These are phyloP conservation scores for Plectosphaerella cucumerina DNA, from an alignment of 2,329 filamentous ascomycete species.

Conservation along the genomic window DNA sequence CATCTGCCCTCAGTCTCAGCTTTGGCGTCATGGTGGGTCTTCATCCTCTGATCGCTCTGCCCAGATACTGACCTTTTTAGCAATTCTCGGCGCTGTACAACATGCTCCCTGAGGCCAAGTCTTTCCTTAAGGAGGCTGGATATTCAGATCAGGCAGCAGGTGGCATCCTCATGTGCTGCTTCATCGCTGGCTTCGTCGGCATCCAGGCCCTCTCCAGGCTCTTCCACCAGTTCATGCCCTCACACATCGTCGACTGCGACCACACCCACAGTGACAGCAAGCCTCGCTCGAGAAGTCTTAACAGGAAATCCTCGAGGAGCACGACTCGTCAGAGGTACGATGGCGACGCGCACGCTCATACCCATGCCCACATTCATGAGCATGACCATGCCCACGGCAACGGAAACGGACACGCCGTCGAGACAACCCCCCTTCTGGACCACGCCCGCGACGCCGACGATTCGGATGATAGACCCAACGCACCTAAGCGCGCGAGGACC, in stretches of 20 bases:
- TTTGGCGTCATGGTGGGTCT: constrained; percentile 93
- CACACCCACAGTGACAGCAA: constrained; percentile 61
- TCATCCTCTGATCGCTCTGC: background rate
- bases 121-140: constrained; percentile 68
- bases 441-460: constrained; percentile 17
- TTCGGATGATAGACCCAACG: constrained; percentile 16
- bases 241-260: constrained; percentile 77
- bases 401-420: constrained; percentile 23
- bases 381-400: constrained; percentile 21
- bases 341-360: constrained; percentile 1
- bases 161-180: constrained; percentile 64
- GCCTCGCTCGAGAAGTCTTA: constrained; percentile 16
- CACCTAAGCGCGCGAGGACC: constrained; percentile 19
- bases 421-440: constrained; percentile 47
- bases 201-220: constrained; percentile 71
- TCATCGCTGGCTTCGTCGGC: constrained; percentile 67
- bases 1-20: constrained; percentile 83
- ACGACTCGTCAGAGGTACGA: constrained; percentile 5
- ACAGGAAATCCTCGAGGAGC: constrained; percentile 9
- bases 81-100: constrained; percentile 88
- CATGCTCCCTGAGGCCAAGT: constrained; percentile 84
- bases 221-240: constrained; percentile 70
- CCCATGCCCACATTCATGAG: constrained; percentile 5
- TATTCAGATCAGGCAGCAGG: constrained; percentile 64
- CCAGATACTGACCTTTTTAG: constrained; percentile 39